phyloP scores from a whole-genome alignment of 345 rosid species.

The Lepidium africanum region DNA sequence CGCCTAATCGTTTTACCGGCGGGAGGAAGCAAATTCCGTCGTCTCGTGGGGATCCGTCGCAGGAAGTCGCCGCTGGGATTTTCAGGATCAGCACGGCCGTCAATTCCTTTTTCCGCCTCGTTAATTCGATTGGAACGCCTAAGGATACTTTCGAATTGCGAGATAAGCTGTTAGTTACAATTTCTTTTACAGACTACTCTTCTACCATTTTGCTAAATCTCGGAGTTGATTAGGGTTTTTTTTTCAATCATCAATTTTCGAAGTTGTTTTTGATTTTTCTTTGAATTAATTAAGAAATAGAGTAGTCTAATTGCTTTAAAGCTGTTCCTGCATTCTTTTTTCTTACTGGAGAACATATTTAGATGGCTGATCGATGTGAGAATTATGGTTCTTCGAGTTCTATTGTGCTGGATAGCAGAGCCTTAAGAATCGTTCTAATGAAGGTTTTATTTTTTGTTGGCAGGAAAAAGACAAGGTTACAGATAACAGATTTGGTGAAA shows the following conservation, averaged over 20 bases:
- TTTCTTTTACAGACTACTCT: background rate
- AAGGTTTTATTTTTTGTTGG: background rate
- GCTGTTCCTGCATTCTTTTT: background rate
- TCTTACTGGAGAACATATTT: background rate
- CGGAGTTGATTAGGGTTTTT: background rate
- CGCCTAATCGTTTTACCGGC: conserved; percentile 13
- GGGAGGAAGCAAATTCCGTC: conserved; percentile 13
- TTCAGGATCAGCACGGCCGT: conserved; percentile 69
- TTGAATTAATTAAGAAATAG: background rate
- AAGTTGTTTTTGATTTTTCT: background rate
- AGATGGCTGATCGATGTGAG: background rate
- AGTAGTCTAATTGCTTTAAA: background rate
- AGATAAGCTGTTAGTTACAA: conserved; percentile 46
- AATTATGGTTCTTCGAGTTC: background rate
- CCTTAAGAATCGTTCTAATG: background rate
- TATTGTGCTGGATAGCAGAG: background rate
- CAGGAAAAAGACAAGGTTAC: conserved; percentile 61
- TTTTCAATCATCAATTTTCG: background rate
- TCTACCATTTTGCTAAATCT: background rate
- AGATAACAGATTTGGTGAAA: conserved; percentile 53
- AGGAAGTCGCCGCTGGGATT: conserved; percentile 62
- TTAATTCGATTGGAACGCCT: conserved; percentile 64
- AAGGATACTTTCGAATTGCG: conserved; percentile 65
- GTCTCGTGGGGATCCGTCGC: conserved; percentile 41
- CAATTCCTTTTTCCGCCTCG: conserved; percentile 58